Evolutionary conservation across 2,329 filamentous ascomycete genomes (phyloP).

Genomic region (Xylaria sp.): DNA sequence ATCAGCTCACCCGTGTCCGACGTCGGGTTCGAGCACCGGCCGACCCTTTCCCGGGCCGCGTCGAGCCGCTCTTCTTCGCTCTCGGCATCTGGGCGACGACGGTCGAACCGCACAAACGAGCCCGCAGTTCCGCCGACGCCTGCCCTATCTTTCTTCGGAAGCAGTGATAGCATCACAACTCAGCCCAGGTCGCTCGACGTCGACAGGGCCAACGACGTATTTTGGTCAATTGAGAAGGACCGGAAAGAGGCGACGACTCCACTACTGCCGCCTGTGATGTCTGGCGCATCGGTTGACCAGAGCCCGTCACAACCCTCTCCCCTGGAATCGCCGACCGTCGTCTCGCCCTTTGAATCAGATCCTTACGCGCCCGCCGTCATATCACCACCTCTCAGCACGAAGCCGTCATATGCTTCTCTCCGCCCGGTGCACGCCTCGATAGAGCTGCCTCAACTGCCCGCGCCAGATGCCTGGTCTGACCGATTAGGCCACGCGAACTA

Average conservation of each 20-base stretch:
- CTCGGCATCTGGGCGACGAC: conserved; percentile 60
- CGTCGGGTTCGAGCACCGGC: conserved; percentile 75
- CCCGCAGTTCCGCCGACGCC: conserved; percentile 63
- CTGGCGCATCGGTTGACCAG: conserved; percentile 56
- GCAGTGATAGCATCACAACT: conserved; percentile 56
- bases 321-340: conserved; percentile 82
- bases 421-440: conserved; percentile 46
- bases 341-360: conserved; percentile 53
- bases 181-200: conserved; percentile 52
- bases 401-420: conserved; percentile 78
- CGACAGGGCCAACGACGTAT: conserved; percentile 53
- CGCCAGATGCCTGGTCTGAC: conserved; percentile 80
- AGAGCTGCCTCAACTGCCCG: conserved; percentile 54
- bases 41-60: conserved; percentile 64
- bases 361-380: conserved; percentile 47
- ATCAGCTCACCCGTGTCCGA: conserved; percentile 73
- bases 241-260: conserved; percentile 74
- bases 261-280: conserved; percentile 80
- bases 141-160: conserved; percentile 64
- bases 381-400: conserved; percentile 76
- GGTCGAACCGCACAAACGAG: conserved; percentile 51
- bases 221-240: conserved; percentile 58
- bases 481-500: conserved; percentile 92
- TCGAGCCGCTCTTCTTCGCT: conserved; percentile 82
- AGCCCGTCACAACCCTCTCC: conserved; percentile 67